Evolutionary conservation across 2,329 filamentous ascomycete genomes (phyloP), one percentile per base, ranked within the genome.

Genomic region (Sclerotinia spermophila): DNA sequence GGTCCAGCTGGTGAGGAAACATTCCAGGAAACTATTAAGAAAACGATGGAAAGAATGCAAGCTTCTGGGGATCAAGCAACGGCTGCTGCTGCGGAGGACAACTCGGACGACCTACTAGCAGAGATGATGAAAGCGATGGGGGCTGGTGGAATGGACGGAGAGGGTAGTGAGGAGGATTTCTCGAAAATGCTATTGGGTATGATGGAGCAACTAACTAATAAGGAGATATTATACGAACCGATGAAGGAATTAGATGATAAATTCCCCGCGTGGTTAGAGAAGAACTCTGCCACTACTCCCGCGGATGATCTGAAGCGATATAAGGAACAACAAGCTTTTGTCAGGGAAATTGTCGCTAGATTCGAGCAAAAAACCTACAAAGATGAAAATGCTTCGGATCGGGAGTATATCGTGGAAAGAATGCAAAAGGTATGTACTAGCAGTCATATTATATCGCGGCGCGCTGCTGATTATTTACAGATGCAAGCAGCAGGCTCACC

Each of bases 161-260:
- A 83, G 45, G 85, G 83, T 21, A 84, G 83, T 72, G 93, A 97
- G 70, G 94, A 96, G 76, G 94, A 97, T 76, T 92, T 98, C 77
- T 94, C 93, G 71, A 95, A 97, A 82, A 93, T 98, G 89, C 87
- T 99, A 72, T 89, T 97, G 86, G 92, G 92, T 68, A 97, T 98
- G 93, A 98, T 99, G 95, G 93, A 98, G 82, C 94, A 99, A 81
- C 86, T 99, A 73, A 98, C 96, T 5, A 97, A 97, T 81, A 98
- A 97, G 84, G 96, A 98, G 76, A 97, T 99, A 73, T 82, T 99
- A 66, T 98, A 98, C 80, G 95, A 99, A 82, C 96, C 96, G 3
- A 97, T 99, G 94, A 97, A 97, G 83, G 96, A 99, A 82, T 84
- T 99, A 62, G 84, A 97, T 80, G 91, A 93, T 68, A 98, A 97